Percentiles rank a stretch among this genome's conserved stretches.
phyloP scores from a whole-genome alignment of 2,329 filamentous ascomycete genomes.

The Alternaria gansuensis region DNA sequence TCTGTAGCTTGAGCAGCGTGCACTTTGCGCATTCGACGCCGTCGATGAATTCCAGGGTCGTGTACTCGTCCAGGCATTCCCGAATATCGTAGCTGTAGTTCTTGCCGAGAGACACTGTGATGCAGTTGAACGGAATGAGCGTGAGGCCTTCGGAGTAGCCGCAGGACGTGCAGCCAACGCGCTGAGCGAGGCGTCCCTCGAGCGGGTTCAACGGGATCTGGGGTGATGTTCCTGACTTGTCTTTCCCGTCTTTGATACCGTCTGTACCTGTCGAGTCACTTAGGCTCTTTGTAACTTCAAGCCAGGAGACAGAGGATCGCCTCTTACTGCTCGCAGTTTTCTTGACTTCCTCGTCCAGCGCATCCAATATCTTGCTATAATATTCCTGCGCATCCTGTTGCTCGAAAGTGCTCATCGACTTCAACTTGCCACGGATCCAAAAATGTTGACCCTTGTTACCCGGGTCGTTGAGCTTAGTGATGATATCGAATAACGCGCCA shows the following conservation, averaged over 20 bases:
- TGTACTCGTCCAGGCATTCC: slow-evolving; percentile 85
- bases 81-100: slow-evolving; percentile 72
- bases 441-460: slow-evolving; percentile 77
- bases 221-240: slow-evolving; percentile 13
- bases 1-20: slow-evolving; percentile 72
- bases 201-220: slow-evolving; percentile 73
- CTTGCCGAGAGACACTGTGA: slow-evolving; percentile 82
- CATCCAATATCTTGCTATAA: slow-evolving; percentile 86
- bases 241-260: slow-evolving; percentile 8
- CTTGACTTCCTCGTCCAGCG: slow-evolving; percentile 79
- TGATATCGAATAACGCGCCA: slow-evolving; percentile 68
- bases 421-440: slow-evolving; percentile 82
- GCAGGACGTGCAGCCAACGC: slow-evolving; percentile 86
- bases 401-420: slow-evolving; percentile 93
- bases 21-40: slow-evolving; percentile 93
- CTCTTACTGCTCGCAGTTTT: slow-evolving; percentile 55
- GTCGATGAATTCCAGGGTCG: slow-evolving; percentile 82
- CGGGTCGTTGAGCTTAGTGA: slow-evolving; percentile 73
- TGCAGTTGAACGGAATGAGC: slow-evolving; percentile 91
- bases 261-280: slow-evolving; percentile 25
- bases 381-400: slow-evolving; percentile 99
- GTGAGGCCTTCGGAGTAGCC: slow-evolving; percentile 88
- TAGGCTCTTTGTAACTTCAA: slow-evolving; percentile 39
- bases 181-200: slow-evolving; percentile 86
- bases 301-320: slow-evolving; percentile 49